A percentile compares a stretch with the other conserved stretches of the same genome.
phyloP scores from a whole-genome alignment of 2,329 filamentous ascomycete genomes.

The Aurifilum marmelostoma region DNA sequence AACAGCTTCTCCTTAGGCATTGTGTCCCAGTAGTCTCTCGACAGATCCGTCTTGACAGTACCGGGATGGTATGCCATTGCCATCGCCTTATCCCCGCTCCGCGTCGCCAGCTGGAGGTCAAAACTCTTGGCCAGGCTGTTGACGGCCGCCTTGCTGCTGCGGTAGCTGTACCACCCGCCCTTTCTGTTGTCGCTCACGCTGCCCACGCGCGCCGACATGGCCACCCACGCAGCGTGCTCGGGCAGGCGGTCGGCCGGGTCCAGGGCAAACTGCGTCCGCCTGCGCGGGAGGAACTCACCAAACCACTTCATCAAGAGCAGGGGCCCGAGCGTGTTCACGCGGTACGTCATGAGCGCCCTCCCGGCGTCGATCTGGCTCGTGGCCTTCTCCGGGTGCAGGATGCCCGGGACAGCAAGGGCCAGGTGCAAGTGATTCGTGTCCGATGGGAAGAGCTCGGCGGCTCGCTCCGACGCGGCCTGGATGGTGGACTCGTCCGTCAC shows the following conservation, averaged over 20 bases:
- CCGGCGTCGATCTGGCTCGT: constrained; percentile 65
- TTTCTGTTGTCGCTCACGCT: constrained; percentile 71
- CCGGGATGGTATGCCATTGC: constrained; percentile 77
- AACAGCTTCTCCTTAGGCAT: constrained; percentile 67
- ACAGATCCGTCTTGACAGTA: constrained; percentile 77
- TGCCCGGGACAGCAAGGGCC: constrained; percentile 69
- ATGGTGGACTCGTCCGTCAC: constrained; percentile 66
- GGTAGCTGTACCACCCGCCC: constrained; percentile 84
- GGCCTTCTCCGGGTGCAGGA: constrained; percentile 74
- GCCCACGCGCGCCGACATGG: constrained; percentile 79
- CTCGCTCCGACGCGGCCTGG: constrained; percentile 54
- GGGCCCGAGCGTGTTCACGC: constrained; percentile 73
- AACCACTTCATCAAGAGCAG: constrained; percentile 80
- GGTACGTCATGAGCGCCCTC: constrained; percentile 68
- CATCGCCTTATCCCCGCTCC: constrained; percentile 64
- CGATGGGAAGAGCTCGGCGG: constrained; percentile 56
- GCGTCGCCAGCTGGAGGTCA: constrained; percentile 65
- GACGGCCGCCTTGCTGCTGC: constrained; percentile 74
- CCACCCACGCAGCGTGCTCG: constrained; percentile 65
- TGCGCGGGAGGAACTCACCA: constrained; percentile 66
- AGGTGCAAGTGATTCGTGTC: constrained; percentile 65
- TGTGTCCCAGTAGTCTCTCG: constrained; percentile 70
- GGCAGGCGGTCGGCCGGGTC: constrained; percentile 42
- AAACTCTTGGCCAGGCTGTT: constrained; percentile 73
- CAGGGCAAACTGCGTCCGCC: constrained; percentile 41